Conservation (phyloP, 2,329 filamentous ascomycete species). For the Curvularia sp. region DNA sequence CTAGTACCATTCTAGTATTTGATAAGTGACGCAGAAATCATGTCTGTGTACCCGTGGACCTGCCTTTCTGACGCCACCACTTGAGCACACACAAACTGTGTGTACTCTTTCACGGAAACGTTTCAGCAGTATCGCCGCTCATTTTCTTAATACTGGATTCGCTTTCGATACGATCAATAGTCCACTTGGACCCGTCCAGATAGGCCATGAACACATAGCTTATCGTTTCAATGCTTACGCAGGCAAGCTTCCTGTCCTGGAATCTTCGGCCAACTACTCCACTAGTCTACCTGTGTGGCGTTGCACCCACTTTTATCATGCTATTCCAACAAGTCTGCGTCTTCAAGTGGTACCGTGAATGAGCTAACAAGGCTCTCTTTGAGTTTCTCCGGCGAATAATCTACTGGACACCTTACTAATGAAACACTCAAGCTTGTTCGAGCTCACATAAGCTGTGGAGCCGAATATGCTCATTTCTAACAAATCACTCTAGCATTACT, state of each 20-base stretch:
- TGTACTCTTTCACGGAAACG: not conserved
- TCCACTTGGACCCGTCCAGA: not conserved
- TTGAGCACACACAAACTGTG: not conserved
- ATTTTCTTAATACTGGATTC: not conserved
- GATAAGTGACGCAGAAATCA: not conserved
- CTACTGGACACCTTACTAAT: not conserved
- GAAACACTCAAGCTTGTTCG: not conserved
- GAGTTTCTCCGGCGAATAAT: not conserved
- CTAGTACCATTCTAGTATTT: not conserved
- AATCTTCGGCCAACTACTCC: not conserved
- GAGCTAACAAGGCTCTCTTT: not conserved
- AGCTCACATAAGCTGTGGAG: not conserved
- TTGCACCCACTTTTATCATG: not conserved
- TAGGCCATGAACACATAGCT: not conserved
- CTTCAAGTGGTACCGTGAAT: too few relatives aligned
- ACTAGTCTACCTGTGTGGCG: not conserved
- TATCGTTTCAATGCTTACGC: not conserved
- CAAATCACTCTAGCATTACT: not conserved
- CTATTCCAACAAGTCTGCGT: not conserved
- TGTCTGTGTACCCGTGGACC: not conserved
- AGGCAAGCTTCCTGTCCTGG: not conserved
- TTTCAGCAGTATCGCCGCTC: not conserved
- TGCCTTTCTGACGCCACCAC: not conserved
- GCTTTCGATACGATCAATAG: not conserved
- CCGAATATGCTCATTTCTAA: not conserved